Percentiles rank a stretch among this genome's conserved stretches.
phyloP scores from a whole-genome alignment of 495 filamentous ascomycete species.

The Stereocaulon alpinum region DNA sequence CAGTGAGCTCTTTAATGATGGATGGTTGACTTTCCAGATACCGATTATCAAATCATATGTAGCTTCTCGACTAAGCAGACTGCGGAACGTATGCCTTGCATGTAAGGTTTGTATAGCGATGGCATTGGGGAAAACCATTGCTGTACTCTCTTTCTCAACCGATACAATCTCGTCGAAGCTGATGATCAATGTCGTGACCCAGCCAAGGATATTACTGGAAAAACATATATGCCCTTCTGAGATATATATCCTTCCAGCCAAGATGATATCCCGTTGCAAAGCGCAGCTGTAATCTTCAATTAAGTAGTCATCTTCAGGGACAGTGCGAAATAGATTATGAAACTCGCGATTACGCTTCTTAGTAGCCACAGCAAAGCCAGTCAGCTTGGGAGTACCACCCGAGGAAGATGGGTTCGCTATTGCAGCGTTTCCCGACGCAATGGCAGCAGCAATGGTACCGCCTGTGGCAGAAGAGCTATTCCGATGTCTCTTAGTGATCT shows the following conservation, averaged over 20 bases:
- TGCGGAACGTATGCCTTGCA: conserved; percentile 90
- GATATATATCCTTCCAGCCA: conserved; percentile 88
- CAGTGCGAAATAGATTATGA: conserved; percentile 84
- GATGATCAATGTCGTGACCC: conserved; percentile 94
- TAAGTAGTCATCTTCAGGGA: conserved; percentile 94
- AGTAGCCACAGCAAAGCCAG: conserved; percentile 91
- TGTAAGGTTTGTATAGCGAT: conserved; percentile 95
- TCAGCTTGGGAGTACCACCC: conserved; percentile 59
- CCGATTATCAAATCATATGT: conserved; percentile 95
- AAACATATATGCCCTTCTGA: conserved; percentile 98
- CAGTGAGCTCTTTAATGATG: conserved; percentile 73
- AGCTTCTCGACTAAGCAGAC: conserved; percentile 85
- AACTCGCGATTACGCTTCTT: conserved; percentile 96
- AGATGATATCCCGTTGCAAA: conserved; percentile 87
- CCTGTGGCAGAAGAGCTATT: conserved; percentile 80
- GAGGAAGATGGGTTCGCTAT: conserved; percentile 52
- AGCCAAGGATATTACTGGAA: conserved; percentile 96
- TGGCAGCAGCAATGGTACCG: conserved; percentile 56
- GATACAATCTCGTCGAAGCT: conserved; percentile 96
- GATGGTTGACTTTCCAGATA: conserved; percentile 96
- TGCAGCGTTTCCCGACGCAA: conserved; percentile 52
- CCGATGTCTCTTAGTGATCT: conserved; percentile 53
- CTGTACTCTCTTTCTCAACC: conserved; percentile 93
- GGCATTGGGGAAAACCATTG: conserved; percentile 92
- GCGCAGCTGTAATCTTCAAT: conserved; percentile 99